Evolutionary conservation across 139 green algal genomes (phyloP).

Genomic region (Microglena sp.): DNA sequence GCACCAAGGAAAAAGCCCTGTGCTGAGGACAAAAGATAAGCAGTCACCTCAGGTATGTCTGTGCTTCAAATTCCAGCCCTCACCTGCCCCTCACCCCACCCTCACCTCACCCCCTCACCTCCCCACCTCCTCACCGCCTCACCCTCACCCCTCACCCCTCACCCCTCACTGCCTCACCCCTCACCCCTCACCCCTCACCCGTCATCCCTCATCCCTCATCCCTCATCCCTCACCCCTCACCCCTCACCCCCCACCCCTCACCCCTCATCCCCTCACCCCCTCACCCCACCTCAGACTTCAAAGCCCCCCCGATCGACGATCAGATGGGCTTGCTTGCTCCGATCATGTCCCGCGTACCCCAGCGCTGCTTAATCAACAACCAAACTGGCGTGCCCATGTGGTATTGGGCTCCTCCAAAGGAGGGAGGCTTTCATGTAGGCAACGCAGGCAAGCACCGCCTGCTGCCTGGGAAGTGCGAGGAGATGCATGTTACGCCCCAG

Average conservation of each 20-base stretch:
- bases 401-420: conserved; percentile 50
- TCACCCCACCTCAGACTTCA: neutral
- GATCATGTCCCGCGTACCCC: conserved; percentile 51
- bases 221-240: too few species aligned
- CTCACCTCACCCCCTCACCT: neutral
- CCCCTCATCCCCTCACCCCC: neutral
- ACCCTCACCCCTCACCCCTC: neutral
- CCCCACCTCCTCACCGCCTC: neutral
- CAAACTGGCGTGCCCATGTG: conserved; percentile 57
- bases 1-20: too few species aligned
- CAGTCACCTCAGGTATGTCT: too few species aligned
- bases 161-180: too few species aligned
- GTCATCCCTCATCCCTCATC: too few species aligned
- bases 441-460: conserved; percentile 6
- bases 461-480: conserved; percentile 22
- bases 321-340: conserved; percentile 45
- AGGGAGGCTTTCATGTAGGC: neutral
- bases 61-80: neutral
- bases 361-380: conserved; percentile 79
- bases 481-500: conserved; percentile 20
- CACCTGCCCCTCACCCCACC: neutral
- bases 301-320: conserved; percentile 36
- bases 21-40: too few species aligned
- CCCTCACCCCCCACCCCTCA: neutral
- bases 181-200: too few species aligned